These are phyloP conservation scores for Telopea speciosissima DNA, from an alignment of 177 flowering plant genomes.

Conservation along the genomic window DNA sequence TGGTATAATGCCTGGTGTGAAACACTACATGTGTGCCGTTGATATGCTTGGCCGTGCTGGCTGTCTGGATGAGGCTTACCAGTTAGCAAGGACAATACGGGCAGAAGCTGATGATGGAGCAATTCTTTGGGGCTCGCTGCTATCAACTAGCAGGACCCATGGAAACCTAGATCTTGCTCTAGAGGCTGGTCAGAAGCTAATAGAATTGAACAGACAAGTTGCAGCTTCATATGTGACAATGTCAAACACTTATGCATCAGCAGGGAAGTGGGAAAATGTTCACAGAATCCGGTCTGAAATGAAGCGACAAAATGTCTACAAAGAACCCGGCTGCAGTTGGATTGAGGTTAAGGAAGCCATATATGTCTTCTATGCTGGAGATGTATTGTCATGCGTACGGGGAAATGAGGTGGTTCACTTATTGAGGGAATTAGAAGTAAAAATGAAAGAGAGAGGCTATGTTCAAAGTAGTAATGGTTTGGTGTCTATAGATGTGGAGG, in stretches of 20 bases:
- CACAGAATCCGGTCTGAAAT: constrained; percentile 34
- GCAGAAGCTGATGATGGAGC: constrained; percentile 30
- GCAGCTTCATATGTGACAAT: constrained; percentile 51
- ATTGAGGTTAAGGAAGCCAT: constrained; percentile 43
- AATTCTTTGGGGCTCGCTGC: constrained; percentile 56
- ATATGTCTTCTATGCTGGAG: constrained; percentile 52
- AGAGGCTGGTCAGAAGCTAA: constrained; percentile 48
- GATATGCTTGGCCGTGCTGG: constrained; percentile 70
- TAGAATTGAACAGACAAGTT: constrained; percentile 43
- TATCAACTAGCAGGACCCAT: constrained; percentile 54
- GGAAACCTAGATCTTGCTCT: constrained; percentile 53
- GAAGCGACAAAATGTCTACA: constrained; percentile 43
- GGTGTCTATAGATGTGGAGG: constrained; percentile 61
- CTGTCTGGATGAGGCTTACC: constrained; percentile 52
- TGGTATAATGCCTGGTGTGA: constrained; percentile 38
- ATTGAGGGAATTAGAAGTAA: constrained; percentile 41
- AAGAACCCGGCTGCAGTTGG: constrained; percentile 80
- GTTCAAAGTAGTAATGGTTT: constrained; percentile 29
- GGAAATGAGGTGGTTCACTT: constrained; percentile 30
- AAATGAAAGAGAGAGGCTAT: constrained; percentile 53
- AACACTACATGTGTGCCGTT: constrained; percentile 56
- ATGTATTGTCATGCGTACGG: constrained; percentile 25
- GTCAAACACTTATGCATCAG: constrained; percentile 50
- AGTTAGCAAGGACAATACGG: constrained; percentile 35
- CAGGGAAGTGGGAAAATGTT: constrained; percentile 56